Evolutionary conservation across 2,329 filamentous ascomycete genomes (phyloP).

Genomic region (Zymoseptoria pseudotritici): DNA sequence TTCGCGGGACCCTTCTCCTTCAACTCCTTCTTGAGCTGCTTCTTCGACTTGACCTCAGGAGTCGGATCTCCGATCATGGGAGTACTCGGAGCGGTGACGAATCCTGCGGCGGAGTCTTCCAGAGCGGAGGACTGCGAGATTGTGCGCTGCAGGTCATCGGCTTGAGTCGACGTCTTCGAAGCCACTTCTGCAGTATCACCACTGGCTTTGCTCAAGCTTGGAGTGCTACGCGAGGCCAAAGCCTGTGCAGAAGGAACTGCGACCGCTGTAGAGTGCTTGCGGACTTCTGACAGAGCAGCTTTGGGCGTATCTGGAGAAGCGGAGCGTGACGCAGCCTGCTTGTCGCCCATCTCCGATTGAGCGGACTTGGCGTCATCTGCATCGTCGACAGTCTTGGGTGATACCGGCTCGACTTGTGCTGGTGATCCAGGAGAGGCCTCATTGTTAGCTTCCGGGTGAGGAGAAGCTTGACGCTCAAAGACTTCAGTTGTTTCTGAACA

Average conservation of each 20-base stretch:
- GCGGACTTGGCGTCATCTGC: neutral
- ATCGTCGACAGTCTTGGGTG: neutral
- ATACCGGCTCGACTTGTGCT: neutral
- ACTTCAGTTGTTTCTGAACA: neutral
- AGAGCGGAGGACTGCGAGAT: conserved; percentile 8
- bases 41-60: conserved; percentile 4
- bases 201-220: neutral
- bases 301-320: neutral
- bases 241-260: neutral
- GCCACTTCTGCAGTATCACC: neutral
- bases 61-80: conserved; percentile 10
- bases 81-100: conserved; percentile 20
- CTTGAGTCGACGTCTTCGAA: neutral
- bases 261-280: neutral
- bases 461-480: neutral
- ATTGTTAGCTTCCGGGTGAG: neutral
- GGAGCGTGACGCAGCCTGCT: neutral
- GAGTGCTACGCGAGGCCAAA: neutral
- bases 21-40: conserved; percentile 18
- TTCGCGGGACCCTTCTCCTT: conserved; percentile 30
- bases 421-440: neutral
- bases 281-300: neutral
- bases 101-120: conserved; percentile 11
- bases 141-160: conserved; percentile 7
- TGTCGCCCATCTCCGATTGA: neutral